Base-by-base conservation (phyloP, 371 early-diverging fungal genomes). In the Actinomucor elegans region DNA sequence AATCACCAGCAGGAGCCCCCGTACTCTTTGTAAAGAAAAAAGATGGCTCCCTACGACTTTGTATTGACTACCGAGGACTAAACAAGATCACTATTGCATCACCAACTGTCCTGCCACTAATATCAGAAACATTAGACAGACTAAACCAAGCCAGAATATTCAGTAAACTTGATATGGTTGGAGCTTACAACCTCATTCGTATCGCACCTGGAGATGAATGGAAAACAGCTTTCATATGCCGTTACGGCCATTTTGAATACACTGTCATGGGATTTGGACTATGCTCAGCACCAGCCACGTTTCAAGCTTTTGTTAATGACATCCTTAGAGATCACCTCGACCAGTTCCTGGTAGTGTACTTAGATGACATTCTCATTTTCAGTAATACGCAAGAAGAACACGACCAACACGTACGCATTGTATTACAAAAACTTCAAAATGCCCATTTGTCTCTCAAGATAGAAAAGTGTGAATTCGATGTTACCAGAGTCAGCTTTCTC, bases 1-100 rank as follows among this genome's bases (percentile, higher is more conserved):
- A 48, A 17, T 77, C 79, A 3, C 77, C 81, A 9, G 63, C 64
- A 28, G 83, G 73, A n/a, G n/a, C n/a, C n/a, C n/a, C n/a, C n/a
- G n/a, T n/a, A n/a, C n/a, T n/a, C n/a, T n/a, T n/a, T n/a, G 79
- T 76, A 4, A 67, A 69, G 26, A 84, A 86, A 48, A 71, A 78
- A 20, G 77, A 80, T 41, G 79, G 81, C 0, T 26, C 61, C 0
- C 24, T 82, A 2, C 69, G 73, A 0, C 15, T 79, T 0, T 64
- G 75, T 33, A 54, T 69, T 0, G 79, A 84, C 27, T 86, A 84
- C 42, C 57, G 79, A n/a, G 66, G 52, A 1, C 59, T 86, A 2
- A 86, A 85, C 59, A 45, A 57, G 18, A 24, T 49, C 14, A 56
- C 57, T 6, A 43, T 69, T 8, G 76, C 82, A 0, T 66, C 78